Conservation (phyloP, 345 rosid species). For the Crucihimalaya himalaica region DNA sequence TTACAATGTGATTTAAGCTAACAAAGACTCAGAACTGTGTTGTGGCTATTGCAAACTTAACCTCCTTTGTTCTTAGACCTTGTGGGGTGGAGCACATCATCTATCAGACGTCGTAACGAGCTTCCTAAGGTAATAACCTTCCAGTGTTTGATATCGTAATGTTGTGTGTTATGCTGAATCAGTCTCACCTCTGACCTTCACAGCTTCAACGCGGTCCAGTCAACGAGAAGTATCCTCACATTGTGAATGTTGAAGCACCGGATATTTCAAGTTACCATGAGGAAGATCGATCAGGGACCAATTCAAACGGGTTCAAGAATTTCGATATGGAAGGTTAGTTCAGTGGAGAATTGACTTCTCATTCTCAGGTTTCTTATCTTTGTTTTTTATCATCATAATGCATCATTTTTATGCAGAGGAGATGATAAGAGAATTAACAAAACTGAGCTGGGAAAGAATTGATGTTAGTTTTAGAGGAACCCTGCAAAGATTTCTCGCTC, state of each 20-base stretch:
- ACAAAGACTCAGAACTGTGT: background rate
- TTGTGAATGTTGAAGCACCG: slow-evolving; percentile 51
- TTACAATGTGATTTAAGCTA: background rate
- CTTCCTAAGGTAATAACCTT: slow-evolving; percentile 62
- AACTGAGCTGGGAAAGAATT: slow-evolving; percentile 73
- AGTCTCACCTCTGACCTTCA: slow-evolving; percentile 15
- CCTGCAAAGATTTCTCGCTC: slow-evolving; percentile 63
- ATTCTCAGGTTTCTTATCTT: background rate
- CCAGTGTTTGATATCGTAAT: background rate
- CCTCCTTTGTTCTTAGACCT: slow-evolving; percentile 50
- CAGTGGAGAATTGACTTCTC: background rate
- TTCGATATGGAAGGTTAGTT: slow-evolving; percentile 68
- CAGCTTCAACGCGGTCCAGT: slow-evolving; percentile 54
- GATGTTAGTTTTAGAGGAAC: slow-evolving; percentile 83
- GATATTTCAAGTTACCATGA: slow-evolving; percentile 29
- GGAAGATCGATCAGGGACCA: slow-evolving; percentile 39
- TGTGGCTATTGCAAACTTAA: slow-evolving; percentile 48
- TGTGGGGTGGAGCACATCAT: slow-evolving; percentile 97
- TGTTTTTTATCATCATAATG: background rate
- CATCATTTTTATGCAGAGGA: slow-evolving; percentile 49
- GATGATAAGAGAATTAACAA: slow-evolving; percentile 69
- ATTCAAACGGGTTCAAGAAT: slow-evolving; percentile 37
- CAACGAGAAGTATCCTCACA: slow-evolving; percentile 60
- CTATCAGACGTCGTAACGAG: slow-evolving; percentile 56
- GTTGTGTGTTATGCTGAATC: slow-evolving; percentile 14